Percentiles rank a stretch among this genome's conserved stretches.
These are phyloP conservation scores for Citrus hindsii DNA, from an alignment of 345 rosid genomes.

Conservation along the genomic window DNA sequence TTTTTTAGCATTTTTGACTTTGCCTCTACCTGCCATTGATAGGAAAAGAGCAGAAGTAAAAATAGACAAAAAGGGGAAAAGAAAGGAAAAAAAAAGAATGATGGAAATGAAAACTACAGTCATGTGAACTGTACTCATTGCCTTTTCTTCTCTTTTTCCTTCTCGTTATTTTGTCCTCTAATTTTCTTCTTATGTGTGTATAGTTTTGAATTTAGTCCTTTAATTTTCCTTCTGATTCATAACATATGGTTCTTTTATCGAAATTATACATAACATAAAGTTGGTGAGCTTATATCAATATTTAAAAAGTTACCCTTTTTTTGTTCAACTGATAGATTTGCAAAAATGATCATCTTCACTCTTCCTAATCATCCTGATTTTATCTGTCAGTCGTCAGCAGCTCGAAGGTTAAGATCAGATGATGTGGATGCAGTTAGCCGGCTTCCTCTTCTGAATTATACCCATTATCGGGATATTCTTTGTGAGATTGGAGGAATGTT, in stretches of 20 bases:
- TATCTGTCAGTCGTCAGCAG: slow-evolving; percentile 56
- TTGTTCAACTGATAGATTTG: not conserved
- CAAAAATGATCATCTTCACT: not conserved
- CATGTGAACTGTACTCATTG: not conserved
- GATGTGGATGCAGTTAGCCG: slow-evolving; percentile 88
- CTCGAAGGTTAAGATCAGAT: slow-evolving; percentile 85
- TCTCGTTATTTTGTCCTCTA: not conserved
- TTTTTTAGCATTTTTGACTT: not conserved
- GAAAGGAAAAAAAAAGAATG: not conserved
- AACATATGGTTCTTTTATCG: not conserved
- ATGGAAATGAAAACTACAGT: not conserved
- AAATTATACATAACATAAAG: not conserved
- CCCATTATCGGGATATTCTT: slow-evolving; percentile 57
- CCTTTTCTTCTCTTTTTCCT: not conserved
- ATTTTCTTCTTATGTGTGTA: not conserved
- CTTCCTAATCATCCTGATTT: slow-evolving; percentile 17
- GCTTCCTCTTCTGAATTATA: slow-evolving; percentile 67
- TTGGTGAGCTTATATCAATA: not conserved
- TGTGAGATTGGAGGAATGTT: slow-evolving; percentile 99
- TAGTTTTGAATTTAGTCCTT: not conserved
- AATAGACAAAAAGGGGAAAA: not conserved
- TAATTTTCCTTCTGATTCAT: not conserved
- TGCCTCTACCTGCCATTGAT: not conserved
- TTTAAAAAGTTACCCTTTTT: not conserved
- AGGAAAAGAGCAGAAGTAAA: not conserved